Evolutionary conservation across 768 basidiomycete species (phyloP), one percentile per base, ranked within the genome.

Genomic region (Rhizopogon vesiculosus): DNA sequence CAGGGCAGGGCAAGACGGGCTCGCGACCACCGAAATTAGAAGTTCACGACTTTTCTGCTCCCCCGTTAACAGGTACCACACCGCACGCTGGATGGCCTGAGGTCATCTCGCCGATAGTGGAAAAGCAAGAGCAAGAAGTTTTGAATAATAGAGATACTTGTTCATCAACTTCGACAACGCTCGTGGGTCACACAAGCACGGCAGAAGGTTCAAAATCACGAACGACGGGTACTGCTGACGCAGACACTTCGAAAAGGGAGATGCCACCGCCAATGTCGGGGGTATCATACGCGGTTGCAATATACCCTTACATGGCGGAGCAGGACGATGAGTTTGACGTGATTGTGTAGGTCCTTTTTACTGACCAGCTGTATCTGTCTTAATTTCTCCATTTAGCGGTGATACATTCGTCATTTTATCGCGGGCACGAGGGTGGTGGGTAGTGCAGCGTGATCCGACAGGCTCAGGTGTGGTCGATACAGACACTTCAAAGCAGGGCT

Each of bases 281-380:
- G 13, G 79, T 94, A 18, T 94, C 93, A 10, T 99, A 97, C 65
- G 95, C 96, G 2, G 92, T 99, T 35, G 93, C 95, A 31, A 98
- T 98, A 62, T 98, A 99, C 66, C 97, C 97, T 44, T 98, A 99
- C 70, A 89, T 95, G 84, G 94, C 96, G 6, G 97, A 98, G 71
- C 89, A 97, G 68, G 93, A 97, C 55, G 97, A 98, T 68, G 97
- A 99, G 69, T 98, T 98, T 68, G 93, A 98, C 67, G 97, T 98
- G 2, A 85, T 90, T 40, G 95, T 99, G 87, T 97, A 71, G 73
- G 90, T 80, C 9, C 46, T 54, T 53, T 44, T 41, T 40, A 19
- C 33, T 61, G 10, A 7, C 31, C 3, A 41, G 25, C 16, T 45
- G 5, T 29, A 22, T 3, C 9, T 18, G 57, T 29, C 59, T 63